Evolutionary conservation across 2,329 filamentous ascomycete genomes (phyloP).

Genomic region (Exophiala lecanii-corni): DNA sequence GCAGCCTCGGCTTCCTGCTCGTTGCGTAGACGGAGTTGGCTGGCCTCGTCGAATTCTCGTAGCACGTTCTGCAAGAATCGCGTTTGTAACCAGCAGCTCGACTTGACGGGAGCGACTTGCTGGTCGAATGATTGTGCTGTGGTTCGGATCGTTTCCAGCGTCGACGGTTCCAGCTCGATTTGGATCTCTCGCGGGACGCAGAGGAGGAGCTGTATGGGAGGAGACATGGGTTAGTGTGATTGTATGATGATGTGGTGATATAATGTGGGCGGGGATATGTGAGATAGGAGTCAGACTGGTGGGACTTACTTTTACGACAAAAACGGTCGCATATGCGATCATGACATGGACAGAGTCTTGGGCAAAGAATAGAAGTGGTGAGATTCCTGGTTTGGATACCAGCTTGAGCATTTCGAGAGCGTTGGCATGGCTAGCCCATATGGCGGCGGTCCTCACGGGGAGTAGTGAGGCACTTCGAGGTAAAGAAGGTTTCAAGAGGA

Average conservation of each 20-base stretch:
- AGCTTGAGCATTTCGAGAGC: slow-evolving; percentile 34
- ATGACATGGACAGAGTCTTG: slow-evolving; percentile 43
- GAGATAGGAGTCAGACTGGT: not conserved
- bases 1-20: not conserved
- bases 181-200: slow-evolving; percentile 1
- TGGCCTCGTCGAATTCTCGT: slow-evolving; percentile 20
- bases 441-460: slow-evolving; percentile 28
- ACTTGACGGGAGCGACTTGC: slow-evolving; percentile 20
- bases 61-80: slow-evolving; percentile 25
- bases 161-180: not conserved
- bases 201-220: not conserved
- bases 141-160: slow-evolving; percentile 3
- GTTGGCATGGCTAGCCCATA: slow-evolving; percentile 27
- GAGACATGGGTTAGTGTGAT: not conserved
- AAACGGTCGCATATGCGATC: slow-evolving; percentile 40
- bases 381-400: slow-evolving; percentile 26
- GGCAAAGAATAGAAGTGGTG: slow-evolving; percentile 36
- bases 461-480: slow-evolving; percentile 21
- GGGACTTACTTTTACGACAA: slow-evolving; percentile 33
- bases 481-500: slow-evolving; percentile 34
- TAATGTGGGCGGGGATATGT: no score
- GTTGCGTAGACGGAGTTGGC: not conserved
- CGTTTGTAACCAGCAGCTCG: slow-evolving; percentile 22
- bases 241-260: no score
- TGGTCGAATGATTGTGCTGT: slow-evolving; percentile 13